Conservation (phyloP, 495 filamentous ascomycete species). For the Daldinia grandis region DNA sequence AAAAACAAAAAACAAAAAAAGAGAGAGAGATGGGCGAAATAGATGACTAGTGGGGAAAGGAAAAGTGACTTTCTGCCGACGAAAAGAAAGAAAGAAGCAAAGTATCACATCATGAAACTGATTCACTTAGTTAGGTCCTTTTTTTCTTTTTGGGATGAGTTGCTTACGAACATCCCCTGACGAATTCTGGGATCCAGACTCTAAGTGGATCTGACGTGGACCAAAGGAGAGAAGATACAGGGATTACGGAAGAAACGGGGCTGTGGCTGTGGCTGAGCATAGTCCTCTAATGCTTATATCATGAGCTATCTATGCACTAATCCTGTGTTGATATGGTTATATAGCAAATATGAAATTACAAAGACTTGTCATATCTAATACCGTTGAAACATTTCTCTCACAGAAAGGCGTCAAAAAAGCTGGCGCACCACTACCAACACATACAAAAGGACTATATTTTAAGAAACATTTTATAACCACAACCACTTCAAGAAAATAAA, state of each 20-base stretch:
- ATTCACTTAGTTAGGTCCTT: slow-evolving; percentile 3
- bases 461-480: too few relatives aligned
- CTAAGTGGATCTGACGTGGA: neutral
- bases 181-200: neutral
- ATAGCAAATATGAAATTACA: neutral
- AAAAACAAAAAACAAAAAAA: neutral
- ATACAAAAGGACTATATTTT: too few relatives aligned
- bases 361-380: neutral
- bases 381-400: neutral
- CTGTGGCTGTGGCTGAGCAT: slow-evolving; percentile 4
- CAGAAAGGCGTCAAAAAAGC: too few relatives aligned
- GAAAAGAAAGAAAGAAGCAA: slow-evolving; percentile 14
- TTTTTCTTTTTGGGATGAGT: slow-evolving; percentile 7
- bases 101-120: slow-evolving; percentile 40
- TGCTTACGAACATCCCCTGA: slow-evolving; percentile 1
- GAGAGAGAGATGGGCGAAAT: neutral
- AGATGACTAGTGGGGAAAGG: slow-evolving; percentile 6
- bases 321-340: neutral
- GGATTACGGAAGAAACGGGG: neutral
- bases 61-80: slow-evolving; percentile 13
- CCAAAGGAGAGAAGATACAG: neutral
- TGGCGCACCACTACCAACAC: too few relatives aligned
- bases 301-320: too few relatives aligned
- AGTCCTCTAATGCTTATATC: neutral
- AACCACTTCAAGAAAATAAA: too few relatives aligned